These are phyloP conservation scores for Neophaeococcomyces aloes DNA, from an alignment of 2,329 filamentous ascomycete genomes.

Conservation along the genomic window DNA sequence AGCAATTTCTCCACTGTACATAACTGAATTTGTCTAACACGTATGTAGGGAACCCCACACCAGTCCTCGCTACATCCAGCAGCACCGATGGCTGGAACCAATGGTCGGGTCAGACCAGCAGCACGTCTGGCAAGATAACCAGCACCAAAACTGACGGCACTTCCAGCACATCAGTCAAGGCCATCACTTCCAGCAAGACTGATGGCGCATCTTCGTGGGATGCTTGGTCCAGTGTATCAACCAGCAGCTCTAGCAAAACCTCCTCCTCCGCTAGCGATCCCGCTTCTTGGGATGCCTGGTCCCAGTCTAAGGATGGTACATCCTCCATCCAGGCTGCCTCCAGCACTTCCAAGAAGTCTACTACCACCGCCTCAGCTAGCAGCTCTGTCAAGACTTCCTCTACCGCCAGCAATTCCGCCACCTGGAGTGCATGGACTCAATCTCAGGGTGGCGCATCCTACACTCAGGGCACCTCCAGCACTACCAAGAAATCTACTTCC, in stretches of 20 bases:
- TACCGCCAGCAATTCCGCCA: background rate
- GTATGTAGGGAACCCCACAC: conserved; percentile 15
- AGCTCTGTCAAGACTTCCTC: conserved; percentile 2
- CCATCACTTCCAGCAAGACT: background rate
- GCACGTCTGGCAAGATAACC: background rate
- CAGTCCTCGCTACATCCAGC: conserved; percentile 6
- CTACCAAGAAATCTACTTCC: background rate
- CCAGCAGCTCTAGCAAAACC: background rate
- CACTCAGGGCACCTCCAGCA: conserved; percentile 6
- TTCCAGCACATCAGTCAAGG: background rate
- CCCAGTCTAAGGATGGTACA: background rate
- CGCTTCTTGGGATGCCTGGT: background rate
- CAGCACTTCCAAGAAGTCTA: background rate
- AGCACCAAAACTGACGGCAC: conserved; percentile 11
- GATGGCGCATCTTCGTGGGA: background rate
- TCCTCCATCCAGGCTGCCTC: too few relatives aligned
- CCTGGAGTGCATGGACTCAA: background rate
- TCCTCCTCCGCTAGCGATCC: background rate
- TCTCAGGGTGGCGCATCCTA: background rate
- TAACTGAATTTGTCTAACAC: background rate
- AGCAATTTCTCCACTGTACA: conserved; percentile 1
- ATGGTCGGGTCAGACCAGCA: conserved; percentile 8
- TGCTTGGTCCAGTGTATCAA: background rate
- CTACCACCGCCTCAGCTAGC: conserved; percentile 7
- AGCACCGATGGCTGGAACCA: conserved; percentile 4